Evolutionary conservation across 139 green algal genomes (phyloP).

Genomic region (Diplosphaera chodatii): DNA sequence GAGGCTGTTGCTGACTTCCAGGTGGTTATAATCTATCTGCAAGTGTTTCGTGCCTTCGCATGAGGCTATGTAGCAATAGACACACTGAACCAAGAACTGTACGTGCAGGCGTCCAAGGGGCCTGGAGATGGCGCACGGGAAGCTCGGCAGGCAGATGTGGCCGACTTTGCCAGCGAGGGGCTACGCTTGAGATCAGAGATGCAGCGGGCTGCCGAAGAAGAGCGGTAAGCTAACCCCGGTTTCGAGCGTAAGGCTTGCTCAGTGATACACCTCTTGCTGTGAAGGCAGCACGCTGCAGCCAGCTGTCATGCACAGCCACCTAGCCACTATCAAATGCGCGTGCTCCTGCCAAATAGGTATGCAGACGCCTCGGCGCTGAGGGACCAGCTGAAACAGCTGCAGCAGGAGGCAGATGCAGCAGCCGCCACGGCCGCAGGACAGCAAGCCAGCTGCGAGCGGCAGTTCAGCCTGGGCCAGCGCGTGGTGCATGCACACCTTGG

Average conservation of each 20-base stretch:
- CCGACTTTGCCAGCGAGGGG: slow-evolving; percentile 49
- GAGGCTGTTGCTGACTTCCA: slow-evolving; percentile 6
- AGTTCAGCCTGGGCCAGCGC: slow-evolving; percentile 59
- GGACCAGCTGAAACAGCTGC: slow-evolving; percentile 56
- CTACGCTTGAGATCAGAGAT: slow-evolving; percentile 55
- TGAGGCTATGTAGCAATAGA: no score
- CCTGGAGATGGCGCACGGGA: slow-evolving; percentile 28
- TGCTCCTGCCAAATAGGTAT: no score
- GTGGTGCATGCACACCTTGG: slow-evolving; percentile 52
- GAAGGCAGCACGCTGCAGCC: no score
- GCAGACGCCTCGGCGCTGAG: slow-evolving; percentile 54
- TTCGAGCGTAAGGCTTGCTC: no score
- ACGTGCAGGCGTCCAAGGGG: slow-evolving; percentile 57
- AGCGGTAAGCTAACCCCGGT: slow-evolving; percentile 31
- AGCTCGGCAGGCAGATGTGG: slow-evolving; percentile 15
- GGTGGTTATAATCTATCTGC: no score
- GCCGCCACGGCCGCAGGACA: slow-evolving; percentile 12
- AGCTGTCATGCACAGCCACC: no score
- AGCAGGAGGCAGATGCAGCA: slow-evolving; percentile 34
- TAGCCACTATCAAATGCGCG: no score
- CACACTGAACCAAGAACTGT: no score
- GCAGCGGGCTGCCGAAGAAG: slow-evolving; percentile 48
- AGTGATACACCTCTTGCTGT: no score
- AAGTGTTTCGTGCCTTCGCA: no score
- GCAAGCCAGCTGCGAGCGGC: slow-evolving; percentile 11